Base-by-base conservation (phyloP, 2,329 filamentous ascomycete species). In the Sporothrix dimorphospora region DNA sequence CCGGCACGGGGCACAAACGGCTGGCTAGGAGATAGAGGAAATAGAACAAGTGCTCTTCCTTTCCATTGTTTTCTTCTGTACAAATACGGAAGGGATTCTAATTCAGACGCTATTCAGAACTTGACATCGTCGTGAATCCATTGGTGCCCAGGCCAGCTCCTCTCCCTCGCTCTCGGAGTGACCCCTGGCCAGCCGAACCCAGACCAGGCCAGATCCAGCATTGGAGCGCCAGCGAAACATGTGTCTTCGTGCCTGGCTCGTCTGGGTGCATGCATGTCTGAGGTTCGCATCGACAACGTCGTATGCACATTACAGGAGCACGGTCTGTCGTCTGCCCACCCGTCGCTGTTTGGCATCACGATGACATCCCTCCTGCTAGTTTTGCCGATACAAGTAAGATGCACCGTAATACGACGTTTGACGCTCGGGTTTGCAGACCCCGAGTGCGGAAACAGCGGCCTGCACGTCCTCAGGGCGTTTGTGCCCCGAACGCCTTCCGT, bases 71-170 rank as follows among this genome's bases (percentile, higher is more conserved):
- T 66, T 67, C 27, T 51, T 34, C 45, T 14, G 45, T 51, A 67
- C 65, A 19, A 67, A 67, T 38, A 67, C 65, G 65, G 65, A 49
- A 53, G 45, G 65, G 8, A 51, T 19, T 67, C 45, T 67, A 47
- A 30, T 66, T 11, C 63, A 34, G 27, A 34, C 27, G 14, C 63
- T n/a, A 49, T 49, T 27, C 21, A 66, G 14, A 8, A 51, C 38
- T 24, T 45, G 59, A 65, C 38, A 21, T 45, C 57, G 57, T 66
- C 63, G 42, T 45, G 47, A 40, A 21, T 12, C 40, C 30, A 51
- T 51, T 55, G 47, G 65, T 27, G 45, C 45, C 65, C 65, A 53
- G 47, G 49, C 47, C 9, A 34, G 24, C 27, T 47, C 27, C n/a
- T 30, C 47, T 51, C n/a, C n/a, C 27, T 63, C n/a, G 53, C 53